phyloP scores from a whole-genome alignment of 2,329 filamentous ascomycete species.

The Didymosphaeria variabile region DNA sequence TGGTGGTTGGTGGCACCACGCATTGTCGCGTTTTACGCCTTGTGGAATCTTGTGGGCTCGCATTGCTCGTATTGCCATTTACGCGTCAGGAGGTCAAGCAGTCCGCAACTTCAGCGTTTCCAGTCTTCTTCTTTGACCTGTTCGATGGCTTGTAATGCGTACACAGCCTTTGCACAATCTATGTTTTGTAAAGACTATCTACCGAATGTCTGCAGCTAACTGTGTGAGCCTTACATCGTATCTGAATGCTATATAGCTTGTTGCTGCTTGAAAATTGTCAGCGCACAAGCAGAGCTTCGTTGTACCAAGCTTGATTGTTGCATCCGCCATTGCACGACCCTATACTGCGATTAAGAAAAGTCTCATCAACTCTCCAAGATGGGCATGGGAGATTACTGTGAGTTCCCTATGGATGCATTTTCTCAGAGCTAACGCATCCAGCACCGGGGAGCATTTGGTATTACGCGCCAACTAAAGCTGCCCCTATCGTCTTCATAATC shows the following conservation, averaged over 20 bases:
- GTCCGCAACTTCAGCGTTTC: neutral
- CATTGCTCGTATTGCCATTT: constrained; percentile 39
- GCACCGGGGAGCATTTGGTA: constrained; percentile 46
- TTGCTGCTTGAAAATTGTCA: neutral
- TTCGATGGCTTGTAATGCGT: neutral
- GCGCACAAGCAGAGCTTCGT: neutral
- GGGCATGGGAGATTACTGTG: constrained; percentile 45
- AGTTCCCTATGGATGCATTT: neutral
- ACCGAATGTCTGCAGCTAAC: neutral
- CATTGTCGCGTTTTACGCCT: constrained; percentile 7
- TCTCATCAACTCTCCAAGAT: constrained; percentile 24
- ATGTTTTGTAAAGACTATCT: neutral
- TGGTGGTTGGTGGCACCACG: constrained; percentile 17
- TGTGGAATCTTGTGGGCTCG: constrained; percentile 21
- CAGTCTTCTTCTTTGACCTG: neutral
- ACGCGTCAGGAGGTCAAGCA: neutral
- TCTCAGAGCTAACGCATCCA: constrained; percentile 14
- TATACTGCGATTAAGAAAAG: neutral
- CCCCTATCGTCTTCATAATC: constrained; percentile 63
- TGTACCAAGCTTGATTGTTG: neutral
- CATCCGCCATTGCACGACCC: neutral
- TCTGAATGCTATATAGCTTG: constrained; percentile 13
- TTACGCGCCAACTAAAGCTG: constrained; percentile 65
- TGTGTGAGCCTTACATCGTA: constrained; percentile 24
- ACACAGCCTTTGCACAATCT: neutral